Percentiles rank a stretch among this genome's conserved stretches.
These are phyloP conservation scores for Fusarium sp. DNA, from an alignment of 2,329 filamentous ascomycete species.

Conservation along the genomic window DNA sequence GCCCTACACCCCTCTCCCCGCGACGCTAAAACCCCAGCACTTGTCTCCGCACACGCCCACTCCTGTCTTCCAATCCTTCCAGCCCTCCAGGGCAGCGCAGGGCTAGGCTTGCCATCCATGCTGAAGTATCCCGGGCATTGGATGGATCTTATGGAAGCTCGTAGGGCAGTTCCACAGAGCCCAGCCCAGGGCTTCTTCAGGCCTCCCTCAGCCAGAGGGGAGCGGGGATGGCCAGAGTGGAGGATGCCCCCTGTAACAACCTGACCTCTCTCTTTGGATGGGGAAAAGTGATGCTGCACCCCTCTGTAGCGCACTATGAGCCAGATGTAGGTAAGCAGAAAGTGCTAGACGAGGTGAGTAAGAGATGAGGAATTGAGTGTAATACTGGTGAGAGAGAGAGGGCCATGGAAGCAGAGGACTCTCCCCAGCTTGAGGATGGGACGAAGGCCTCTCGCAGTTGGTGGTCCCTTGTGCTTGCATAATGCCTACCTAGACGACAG, in stretches of 20 bases:
- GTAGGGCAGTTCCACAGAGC: slow-evolving; percentile 29
- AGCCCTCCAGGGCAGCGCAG: slow-evolving; percentile 37
- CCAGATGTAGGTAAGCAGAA: slow-evolving; percentile 21
- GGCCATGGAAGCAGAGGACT: slow-evolving; percentile 13
- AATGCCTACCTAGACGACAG: too few species aligned
- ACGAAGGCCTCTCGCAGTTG: background rate
- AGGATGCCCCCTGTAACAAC: slow-evolving; percentile 11
- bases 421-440: too few species aligned
- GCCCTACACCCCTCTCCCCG: slow-evolving; percentile 35
- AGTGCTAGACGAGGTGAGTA: slow-evolving; percentile 10
- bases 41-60: slow-evolving; percentile 5
- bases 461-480: background rate
- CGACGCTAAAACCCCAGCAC: slow-evolving; percentile 9
- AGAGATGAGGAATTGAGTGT: slow-evolving; percentile 9
- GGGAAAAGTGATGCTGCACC: slow-evolving; percentile 26
- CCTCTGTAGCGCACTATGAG: slow-evolving; percentile 1
- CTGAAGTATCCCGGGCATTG: slow-evolving; percentile 9
- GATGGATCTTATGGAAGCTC: slow-evolving; percentile 12
- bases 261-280: slow-evolving; percentile 3
- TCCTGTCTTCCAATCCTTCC: background rate
- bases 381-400: slow-evolving; percentile 27
- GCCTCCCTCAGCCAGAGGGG: slow-evolving; percentile 16
- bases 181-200: slow-evolving; percentile 10
- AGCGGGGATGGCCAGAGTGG: slow-evolving; percentile 11
- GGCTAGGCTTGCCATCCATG: slow-evolving; percentile 16